Evolutionary conservation across 768 basidiomycete genomes (phyloP), one percentile per base, ranked within the genome.

Genomic region (Xanthoconium purpureum): DNA sequence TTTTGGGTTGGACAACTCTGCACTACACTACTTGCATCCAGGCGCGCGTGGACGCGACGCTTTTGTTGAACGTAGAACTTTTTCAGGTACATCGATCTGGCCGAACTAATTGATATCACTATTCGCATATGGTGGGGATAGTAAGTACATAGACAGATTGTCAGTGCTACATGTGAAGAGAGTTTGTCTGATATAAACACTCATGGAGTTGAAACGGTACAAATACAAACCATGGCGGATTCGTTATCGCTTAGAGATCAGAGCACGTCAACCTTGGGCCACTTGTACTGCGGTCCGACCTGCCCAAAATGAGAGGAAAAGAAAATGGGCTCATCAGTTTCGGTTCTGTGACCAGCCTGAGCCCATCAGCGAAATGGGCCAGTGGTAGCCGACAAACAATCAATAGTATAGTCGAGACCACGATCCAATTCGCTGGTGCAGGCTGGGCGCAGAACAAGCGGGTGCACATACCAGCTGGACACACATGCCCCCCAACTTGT

Each of bases 401-500:
- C 24, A 24, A 4, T 24, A 24, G 24, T 24, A 24, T 24, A 24
- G 2, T 4, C 24, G 24, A 24, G 24, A 24, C 24, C 24, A 24
- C 24, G 24, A 24, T 24, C 24, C 24, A 24, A 24, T 24, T 24
- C 24, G 24, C 24, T 24, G 24, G 4, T 8, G 5, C 13, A 33
- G 11, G 18, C 42, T 12, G 4, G 42, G 8, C 47, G 18, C 18
- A 36, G 5, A 7, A 35, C 18, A 24, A 7, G 24, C 24, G 17
- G n/a, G 12, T 7, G 10, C 47, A 64, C 78, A 52, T 62, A 89
- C 89, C 79, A 87, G 81, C 66, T 88, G 83, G 50, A 98, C 87
- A 75, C 87, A 89, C 81, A 94, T 91, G 47, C 83, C 76, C 39
- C 89, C 95, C 64, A 97, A 64, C 71, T 84, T 86, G 75, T 98